Evolutionary conservation across 768 basidiomycete genomes (phyloP).

Genomic region (Mycena latifolia): DNA sequence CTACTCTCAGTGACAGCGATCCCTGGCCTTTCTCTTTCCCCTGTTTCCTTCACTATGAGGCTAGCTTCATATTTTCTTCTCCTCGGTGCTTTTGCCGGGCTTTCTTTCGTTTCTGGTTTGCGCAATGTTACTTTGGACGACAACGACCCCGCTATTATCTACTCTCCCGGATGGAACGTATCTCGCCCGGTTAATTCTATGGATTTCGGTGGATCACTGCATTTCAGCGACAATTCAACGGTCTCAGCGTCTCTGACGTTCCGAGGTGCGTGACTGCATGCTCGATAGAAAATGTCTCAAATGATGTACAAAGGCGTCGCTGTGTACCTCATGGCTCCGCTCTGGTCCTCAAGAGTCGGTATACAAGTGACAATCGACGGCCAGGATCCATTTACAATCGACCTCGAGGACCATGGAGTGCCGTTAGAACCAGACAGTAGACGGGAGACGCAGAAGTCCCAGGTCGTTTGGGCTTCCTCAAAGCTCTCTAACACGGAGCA

Average conservation of each 20-base stretch:
- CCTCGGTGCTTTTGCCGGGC: conserved; percentile 9
- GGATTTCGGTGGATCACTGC: conserved; percentile 28
- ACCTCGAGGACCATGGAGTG: conserved; percentile 15
- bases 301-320: conserved; percentile 22
- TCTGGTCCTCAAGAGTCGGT: conserved; percentile 26
- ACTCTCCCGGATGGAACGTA: conserved; percentile 29
- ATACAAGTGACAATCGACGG: conserved; percentile 21
- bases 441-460: conserved; percentile 15
- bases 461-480: conserved; percentile 16
- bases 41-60: conserved; percentile 22
- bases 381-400: conserved; percentile 17
- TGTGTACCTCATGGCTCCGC: conserved; percentile 25
- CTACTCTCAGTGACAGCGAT: conserved; percentile 8
- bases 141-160: conserved; percentile 21
- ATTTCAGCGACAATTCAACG: conserved; percentile 18
- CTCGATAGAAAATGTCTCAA: no score
- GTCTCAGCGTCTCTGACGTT: conserved; percentile 24
- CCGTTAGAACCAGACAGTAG: neutral
- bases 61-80: conserved; percentile 15
- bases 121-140: conserved; percentile 33
- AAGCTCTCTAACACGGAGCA: conserved; percentile 7
- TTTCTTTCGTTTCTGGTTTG: conserved; percentile 27
- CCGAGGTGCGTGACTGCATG: no score
- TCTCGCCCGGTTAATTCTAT: conserved; percentile 7
- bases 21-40: conserved; percentile 25